These are phyloP conservation scores for Kodamaea plutei DNA, from an alignment of 1,139 yeast species.

Conservation along the genomic window DNA sequence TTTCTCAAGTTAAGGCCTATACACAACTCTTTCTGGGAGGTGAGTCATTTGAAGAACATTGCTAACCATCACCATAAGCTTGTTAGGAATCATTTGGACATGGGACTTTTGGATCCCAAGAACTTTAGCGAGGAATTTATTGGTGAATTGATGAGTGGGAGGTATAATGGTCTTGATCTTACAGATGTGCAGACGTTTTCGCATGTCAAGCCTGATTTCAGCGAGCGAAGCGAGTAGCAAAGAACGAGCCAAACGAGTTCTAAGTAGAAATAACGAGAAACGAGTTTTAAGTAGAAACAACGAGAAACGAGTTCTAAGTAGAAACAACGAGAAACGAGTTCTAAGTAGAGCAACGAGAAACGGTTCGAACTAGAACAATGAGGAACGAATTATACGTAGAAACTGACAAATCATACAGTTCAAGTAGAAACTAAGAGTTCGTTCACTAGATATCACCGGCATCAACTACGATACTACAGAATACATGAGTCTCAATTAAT, in stretches of 20 bases:
- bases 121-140: constrained; percentile 28
- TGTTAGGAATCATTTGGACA: constrained; percentile 19
- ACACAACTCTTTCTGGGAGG: constrained; percentile 40
- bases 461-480: too few species aligned
- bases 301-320: background rate
- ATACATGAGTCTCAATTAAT: background rate
- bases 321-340: too few species aligned
- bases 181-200: constrained; percentile 18
- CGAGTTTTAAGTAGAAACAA: too few species aligned
- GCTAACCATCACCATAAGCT: constrained; percentile 32
- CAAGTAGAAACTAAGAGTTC: too few species aligned
- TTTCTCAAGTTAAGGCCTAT: constrained; percentile 23
- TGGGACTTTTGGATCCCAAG: constrained; percentile 41
- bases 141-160: constrained; percentile 24
- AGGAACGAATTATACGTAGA: background rate
- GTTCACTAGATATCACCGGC: too few species aligned
- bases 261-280: too few species aligned
- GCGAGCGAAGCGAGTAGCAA: background rate
- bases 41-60: constrained; percentile 28
- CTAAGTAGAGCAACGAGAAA: background rate
- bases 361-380: too few species aligned
- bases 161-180: constrained; percentile 22
- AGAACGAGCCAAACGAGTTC: background rate
- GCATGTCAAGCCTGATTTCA: too few species aligned
- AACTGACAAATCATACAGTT: too few species aligned